Conservation (phyloP, 148 eudicot species). For the Amaranthus palmeri region DNA sequence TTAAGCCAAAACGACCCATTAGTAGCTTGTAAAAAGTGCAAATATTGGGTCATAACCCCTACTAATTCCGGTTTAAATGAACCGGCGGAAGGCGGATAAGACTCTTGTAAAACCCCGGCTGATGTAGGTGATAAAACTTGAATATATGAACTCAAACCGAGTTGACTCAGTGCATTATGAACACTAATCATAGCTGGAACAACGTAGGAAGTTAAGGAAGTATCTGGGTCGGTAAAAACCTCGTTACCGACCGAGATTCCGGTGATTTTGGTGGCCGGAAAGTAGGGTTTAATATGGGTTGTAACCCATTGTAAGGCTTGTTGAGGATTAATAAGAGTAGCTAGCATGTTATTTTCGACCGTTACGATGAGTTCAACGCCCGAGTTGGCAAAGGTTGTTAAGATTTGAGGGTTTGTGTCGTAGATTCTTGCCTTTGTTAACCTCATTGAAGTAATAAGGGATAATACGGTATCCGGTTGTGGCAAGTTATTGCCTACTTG, state of each 20-base stretch:
- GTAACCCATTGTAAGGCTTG: constrained; percentile 69
- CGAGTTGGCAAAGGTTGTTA: constrained; percentile 60
- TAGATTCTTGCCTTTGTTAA: constrained; percentile 66
- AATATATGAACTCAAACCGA: constrained; percentile 43
- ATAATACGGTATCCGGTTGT: constrained; percentile 46
- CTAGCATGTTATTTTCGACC: constrained; percentile 53
- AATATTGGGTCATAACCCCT: constrained; percentile 41
- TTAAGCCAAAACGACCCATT: constrained; percentile 75
- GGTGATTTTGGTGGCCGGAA: constrained; percentile 64
- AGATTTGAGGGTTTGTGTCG: constrained; percentile 67
- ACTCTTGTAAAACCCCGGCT: constrained; percentile 47
- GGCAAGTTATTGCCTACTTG: constrained; percentile 69
- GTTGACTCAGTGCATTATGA: constrained; percentile 41
- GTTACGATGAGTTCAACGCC: constrained; percentile 63
- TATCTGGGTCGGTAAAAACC: constrained; percentile 61
- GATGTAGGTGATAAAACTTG: constrained; percentile 69
- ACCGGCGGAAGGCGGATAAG: constrained; percentile 80
- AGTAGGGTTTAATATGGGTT: constrained; percentile 47
- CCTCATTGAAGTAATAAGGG: constrained; percentile 36
- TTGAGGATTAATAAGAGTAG: constrained; percentile 38
- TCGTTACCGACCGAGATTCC: constrained; percentile 82
- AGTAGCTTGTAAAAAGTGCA: constrained; percentile 47
- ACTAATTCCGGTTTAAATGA: constrained; percentile 43
- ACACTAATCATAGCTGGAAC: constrained; percentile 75
- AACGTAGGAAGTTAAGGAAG: constrained; percentile 36